Evolutionary conservation across 805 yeast species (phyloP), one percentile per base, ranked within the genome.

Genomic region (Candida schatavii): DNA sequence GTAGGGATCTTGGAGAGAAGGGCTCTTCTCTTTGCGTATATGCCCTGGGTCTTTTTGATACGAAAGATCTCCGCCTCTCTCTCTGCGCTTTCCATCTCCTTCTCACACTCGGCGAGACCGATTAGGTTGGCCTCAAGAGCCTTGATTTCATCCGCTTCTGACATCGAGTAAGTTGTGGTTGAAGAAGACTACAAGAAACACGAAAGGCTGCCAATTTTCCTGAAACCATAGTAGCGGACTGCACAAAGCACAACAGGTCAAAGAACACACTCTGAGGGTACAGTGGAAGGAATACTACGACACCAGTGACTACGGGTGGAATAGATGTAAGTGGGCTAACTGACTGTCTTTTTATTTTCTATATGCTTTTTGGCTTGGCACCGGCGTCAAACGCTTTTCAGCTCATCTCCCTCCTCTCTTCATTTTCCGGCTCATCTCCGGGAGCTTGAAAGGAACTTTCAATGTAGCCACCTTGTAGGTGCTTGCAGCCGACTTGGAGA

Each of bases 371-470:
- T n/a, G n/a, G n/a, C n/a, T n/a, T n/a, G n/a, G n/a, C n/a, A n/a
- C n/a, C n/a, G n/a, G n/a, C n/a, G n/a, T n/a, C n/a, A n/a, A n/a
- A n/a, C n/a, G n/a, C n/a, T n/a, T n/a, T n/a, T n/a, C n/a, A n/a
- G n/a, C n/a, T n/a, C n/a, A 72, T 58, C 77, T 71, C 30, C 81
- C 81, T 55, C 9, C 41, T 47, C 63, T 72, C 57, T 77, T 71
- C 31, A 81, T 81, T 56, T 86, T 74, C 69, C 82, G 80, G 9
- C 82, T 76, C 75, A 86, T 74, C 52, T 85, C 91, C 5, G 99
- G 99, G 39, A 88, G 70, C 59, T 80, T 83, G 67, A 93, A 85
- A 30, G 99, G 99, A 25, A 89, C 96, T 60, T 78, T 82, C 62
- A 93, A 75, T 14, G 78, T 65, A 2, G 97, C 98, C 50, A 91